Base-by-base conservation (phyloP, 1,284 basidiomycete species). In the Apiotrichum akiyoshidainum region DNA sequence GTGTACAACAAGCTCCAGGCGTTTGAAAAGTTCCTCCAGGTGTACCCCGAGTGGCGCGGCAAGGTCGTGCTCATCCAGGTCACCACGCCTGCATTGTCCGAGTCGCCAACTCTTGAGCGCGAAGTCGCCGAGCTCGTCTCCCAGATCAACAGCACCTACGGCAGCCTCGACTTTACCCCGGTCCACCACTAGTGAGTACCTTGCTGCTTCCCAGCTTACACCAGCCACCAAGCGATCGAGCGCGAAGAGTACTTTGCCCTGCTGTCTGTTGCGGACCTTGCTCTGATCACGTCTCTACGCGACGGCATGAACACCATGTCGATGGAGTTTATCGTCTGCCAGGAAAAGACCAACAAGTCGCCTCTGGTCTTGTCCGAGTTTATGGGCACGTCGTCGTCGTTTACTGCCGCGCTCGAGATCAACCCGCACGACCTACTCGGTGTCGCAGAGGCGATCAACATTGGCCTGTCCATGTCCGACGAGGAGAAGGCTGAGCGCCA, bases 241-340 rank as follows among this genome's bases (percentile, higher is more conserved):
- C 90, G 92, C 75, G 92, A 98, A 78, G 95, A 99, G 78, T 99
- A 97, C 80, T 98, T 97, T 79, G 95, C 92, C 1, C 83, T 99
- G n/a, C 83, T 99, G 21, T 88, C 87, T 33, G 93, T 93, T 0
- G 95, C 95, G 13, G 95, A 98, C 76, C 83, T 99, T 22, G 94
- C 90, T 10, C 87, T 99, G 31, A 96, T 98, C 78, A 99, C 95
- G 0, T 92, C 92, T 0, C 84, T 98, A 9, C 86, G 95, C 34
- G 95, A 99, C 72, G 95, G 95, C 11, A 98, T 99, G 95, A 98
- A 99, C 82, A 98, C 96, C 11, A 98, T 93, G 0, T 88, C 86
- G 51, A 98, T 98, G 94, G 95, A 98, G 79, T 98, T 91, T 78
- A 90, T 96, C 49, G 88, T 98, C 61, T 93, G 92, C 55, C 95